Conservation (phyloP, 805 yeast genomes). For the Vanderwaltozyma yarrowii region DNA sequence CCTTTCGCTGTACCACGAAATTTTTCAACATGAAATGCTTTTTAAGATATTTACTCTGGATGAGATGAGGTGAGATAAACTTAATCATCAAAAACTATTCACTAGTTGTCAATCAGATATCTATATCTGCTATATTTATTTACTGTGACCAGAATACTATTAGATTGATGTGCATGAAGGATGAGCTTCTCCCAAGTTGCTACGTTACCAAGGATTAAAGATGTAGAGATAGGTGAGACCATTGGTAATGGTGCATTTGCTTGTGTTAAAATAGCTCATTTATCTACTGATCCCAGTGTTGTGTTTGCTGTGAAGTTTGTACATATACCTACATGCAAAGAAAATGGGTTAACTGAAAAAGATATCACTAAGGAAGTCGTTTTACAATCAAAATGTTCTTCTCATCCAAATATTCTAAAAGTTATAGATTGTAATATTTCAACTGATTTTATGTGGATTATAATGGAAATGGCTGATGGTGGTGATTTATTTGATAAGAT, state of each 20-base stretch:
- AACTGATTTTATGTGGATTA: conserved; percentile 50
- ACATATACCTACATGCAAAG: conserved; percentile 32
- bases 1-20: no score
- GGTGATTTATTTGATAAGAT: conserved; percentile 75
- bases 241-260: conserved; percentile 66
- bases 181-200: conserved; percentile 4
- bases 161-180: no score
- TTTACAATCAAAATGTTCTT: conserved; percentile 48
- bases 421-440: conserved; percentile 46
- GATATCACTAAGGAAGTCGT: conserved; percentile 43
- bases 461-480: conserved; percentile 58
- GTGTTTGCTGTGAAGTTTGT: conserved; percentile 52
- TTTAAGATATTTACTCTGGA: no score
- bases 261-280: conserved; percentile 42
- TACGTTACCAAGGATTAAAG: conserved; percentile 37
- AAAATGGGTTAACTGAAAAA: conserved; percentile 30
- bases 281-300: conserved; percentile 28
- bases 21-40: no score
- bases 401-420: conserved; percentile 51
- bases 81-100: no score
- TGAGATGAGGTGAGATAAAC: no score
- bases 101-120: no score
- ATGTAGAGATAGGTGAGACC: conserved; percentile 39
- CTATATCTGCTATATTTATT: no score
- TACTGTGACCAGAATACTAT: no score